phyloP scores from a whole-genome alignment of 2,329 filamentous ascomycete genomes.

The Colletotrichum magnum region DNA sequence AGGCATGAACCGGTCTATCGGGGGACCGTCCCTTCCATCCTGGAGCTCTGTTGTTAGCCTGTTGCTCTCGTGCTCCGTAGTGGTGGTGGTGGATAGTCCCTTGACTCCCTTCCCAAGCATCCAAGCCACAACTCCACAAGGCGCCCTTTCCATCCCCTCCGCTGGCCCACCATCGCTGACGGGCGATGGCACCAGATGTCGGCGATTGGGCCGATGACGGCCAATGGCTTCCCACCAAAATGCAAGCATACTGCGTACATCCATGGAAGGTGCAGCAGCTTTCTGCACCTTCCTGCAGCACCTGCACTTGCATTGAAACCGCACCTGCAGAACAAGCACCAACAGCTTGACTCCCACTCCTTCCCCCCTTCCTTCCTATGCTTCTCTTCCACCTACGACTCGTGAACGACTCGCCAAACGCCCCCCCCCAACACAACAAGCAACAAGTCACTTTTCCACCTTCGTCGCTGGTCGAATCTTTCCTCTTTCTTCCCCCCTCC shows the following conservation, averaged over 20 bases:
- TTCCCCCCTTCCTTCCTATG: not conserved
- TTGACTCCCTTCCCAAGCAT: not conserved
- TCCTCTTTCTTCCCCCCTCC: not conserved
- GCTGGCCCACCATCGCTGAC: not conserved
- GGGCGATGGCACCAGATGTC: too few species aligned
- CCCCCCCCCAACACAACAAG: not conserved
- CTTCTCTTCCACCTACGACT: not conserved
- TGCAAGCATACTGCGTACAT: not conserved
- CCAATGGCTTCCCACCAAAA: slow-evolving; percentile 6
- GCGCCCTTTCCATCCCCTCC: too few species aligned
- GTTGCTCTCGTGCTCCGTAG: too few species aligned
- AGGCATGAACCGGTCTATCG: slow-evolving; percentile 34
- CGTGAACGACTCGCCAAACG: slow-evolving; percentile 13
- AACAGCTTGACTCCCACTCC: slow-evolving; percentile 22
- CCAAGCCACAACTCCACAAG: not conserved
- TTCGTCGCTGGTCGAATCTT: slow-evolving; percentile 15
- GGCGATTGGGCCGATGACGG: slow-evolving; percentile 4
- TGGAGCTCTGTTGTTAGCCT: not conserved
- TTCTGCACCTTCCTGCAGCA: slow-evolving; percentile 16
- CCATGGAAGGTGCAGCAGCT: slow-evolving; percentile 13
- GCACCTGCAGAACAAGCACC: not conserved
- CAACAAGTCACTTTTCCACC: not conserved
- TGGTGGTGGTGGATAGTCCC: too few species aligned
- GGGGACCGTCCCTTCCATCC: slow-evolving; percentile 28
- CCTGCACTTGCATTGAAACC: not conserved